Evolutionary conservation across 2,329 filamentous ascomycete species (phyloP), one percentile per base, ranked within the genome.

Genomic region (Lizonia empirigonia): DNA sequence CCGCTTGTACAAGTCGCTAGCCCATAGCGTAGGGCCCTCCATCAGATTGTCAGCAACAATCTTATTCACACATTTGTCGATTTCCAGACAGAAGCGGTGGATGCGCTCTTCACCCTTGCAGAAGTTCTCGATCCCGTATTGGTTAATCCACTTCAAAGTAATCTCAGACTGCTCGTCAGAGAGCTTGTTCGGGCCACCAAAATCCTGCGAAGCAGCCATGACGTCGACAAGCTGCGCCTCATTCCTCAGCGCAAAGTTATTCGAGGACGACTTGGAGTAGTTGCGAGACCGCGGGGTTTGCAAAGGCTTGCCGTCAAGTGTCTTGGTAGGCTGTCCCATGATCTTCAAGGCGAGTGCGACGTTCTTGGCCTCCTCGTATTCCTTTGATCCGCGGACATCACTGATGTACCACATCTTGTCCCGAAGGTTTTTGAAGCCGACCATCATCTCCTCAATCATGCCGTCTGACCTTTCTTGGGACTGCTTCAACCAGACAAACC

Each of bases 321-420:
- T 68, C 58, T 76, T 77, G 42, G 71, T 73, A 5, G 77, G 69
- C 52, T 85, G 80, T 55, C 87, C 89, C 94, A 99, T 97, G 7
- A 89, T 91, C 73, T 94, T 95, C 40, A 99, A 78, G 4, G 93
- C 94, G 53, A 89, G 83, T 5, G 91, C 90, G 37, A 97, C 87
- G 58, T 93, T 90, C 51, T 87, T 87, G 30, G 90, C 91, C 61
- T 95, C 88, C 53, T 94, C 90, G 65, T 97, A 97, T 8, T 86
- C 85, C 39, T 86, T 89, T 4, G 94, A 97, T 64, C 93, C 92
- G 56, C 90, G 88, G 22, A 97, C 92, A 71, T 97, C 91, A 1
- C 90, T 93, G 53, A 94, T 89, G 70, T 96, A 99, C 94, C 94
- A 99, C 90, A 97, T 96, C 79, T 97, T 97, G 71, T 96, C 90